Base-by-base conservation (phyloP, 306 rosid species). In the Ormosia emarginata region DNA sequence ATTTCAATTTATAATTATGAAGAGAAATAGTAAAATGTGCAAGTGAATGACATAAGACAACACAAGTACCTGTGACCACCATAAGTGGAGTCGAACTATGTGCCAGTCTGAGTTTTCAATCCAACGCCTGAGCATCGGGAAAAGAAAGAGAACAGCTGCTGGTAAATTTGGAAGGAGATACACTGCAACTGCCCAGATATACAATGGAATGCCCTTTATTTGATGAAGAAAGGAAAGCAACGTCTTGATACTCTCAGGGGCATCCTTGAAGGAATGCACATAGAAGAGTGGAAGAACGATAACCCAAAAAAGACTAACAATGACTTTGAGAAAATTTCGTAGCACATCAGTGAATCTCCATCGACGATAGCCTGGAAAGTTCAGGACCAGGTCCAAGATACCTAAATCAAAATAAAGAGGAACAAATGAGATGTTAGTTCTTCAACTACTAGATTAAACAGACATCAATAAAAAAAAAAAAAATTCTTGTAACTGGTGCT, bases 91-190 rank as follows among this genome's bases (percentile, higher is more conserved):
- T 84, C 99, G 89, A 57, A 95, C 72, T 34, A 95, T 85, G 85
- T 88, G 97, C 99, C 99, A 95, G 85, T 95, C 90, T 55, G 99
- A 95, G 88, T 92, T 95, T 89, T 95, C 99, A 81, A 95, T 95
- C 98, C 97, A 93, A 77, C 99, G 99, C 46, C 98, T 92, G 74
- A 95, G 91, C 97, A 95, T 86, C 30, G 99, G 99, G 80, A 95
- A 93, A 57, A 92, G 69, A 90, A 95, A 95, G 77, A 95, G 83
- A 82, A 46, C 52, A 57, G 91, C 93, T 62, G 91, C 89, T 56
- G 93, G 88, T 73, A 85, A 53, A 88, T 95, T 95, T 78, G 99
- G 99, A 52, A 95, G 90, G 86, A 93, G 50, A 85, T 95, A 95
- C 40, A 92, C n/a, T 75, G 79, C 92, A 47, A 95, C 95, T 5